Percentiles rank a stretch among this genome's conserved stretches.
phyloP scores from a whole-genome alignment of 805 yeast species.

The Starmerella apicola region DNA sequence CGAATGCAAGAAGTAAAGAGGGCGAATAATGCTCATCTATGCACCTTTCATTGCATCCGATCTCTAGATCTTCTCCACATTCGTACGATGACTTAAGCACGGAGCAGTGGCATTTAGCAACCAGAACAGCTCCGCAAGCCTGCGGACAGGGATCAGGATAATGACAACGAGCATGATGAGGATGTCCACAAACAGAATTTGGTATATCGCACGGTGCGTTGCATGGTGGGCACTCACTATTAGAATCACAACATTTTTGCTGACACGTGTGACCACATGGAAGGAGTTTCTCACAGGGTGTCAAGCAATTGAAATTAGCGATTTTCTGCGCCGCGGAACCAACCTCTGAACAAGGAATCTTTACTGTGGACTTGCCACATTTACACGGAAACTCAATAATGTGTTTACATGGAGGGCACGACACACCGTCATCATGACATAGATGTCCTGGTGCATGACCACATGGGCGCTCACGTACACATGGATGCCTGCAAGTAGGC shows the following conservation, averaged over 20 bases:
- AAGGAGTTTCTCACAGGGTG: slow-evolving; percentile 2
- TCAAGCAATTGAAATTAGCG: background rate
- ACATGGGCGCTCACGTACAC: slow-evolving; percentile 22
- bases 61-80: slow-evolving; percentile 40
- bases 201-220: background rate
- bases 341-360: slow-evolving; percentile 1
- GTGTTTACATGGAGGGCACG: slow-evolving; percentile 17
- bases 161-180: slow-evolving; percentile 32
- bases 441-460: slow-evolving; percentile 24
- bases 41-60: slow-evolving; percentile 50
- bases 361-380: slow-evolving; percentile 38
- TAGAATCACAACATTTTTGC: slow-evolving; percentile 6
- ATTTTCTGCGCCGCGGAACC: background rate
- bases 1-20: slow-evolving; percentile 34
- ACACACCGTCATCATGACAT: slow-evolving; percentile 15
- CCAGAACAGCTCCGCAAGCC: slow-evolving; percentile 37
- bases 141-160: slow-evolving; percentile 42
- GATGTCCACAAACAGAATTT: slow-evolving; percentile 7
- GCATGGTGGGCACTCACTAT: slow-evolving; percentile 9
- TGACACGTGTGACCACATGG: slow-evolving; percentile 13
- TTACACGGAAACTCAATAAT: slow-evolving; percentile 42
- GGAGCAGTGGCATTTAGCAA: slow-evolving; percentile 53
- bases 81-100: slow-evolving; percentile 35
- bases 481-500: slow-evolving; percentile 22
- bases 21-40: slow-evolving; percentile 24